A percentile compares a stretch with the other conserved stretches of the same genome.
These are phyloP conservation scores for Prunus salicina DNA, from an alignment of 306 rosid genomes.

Conservation along the genomic window DNA sequence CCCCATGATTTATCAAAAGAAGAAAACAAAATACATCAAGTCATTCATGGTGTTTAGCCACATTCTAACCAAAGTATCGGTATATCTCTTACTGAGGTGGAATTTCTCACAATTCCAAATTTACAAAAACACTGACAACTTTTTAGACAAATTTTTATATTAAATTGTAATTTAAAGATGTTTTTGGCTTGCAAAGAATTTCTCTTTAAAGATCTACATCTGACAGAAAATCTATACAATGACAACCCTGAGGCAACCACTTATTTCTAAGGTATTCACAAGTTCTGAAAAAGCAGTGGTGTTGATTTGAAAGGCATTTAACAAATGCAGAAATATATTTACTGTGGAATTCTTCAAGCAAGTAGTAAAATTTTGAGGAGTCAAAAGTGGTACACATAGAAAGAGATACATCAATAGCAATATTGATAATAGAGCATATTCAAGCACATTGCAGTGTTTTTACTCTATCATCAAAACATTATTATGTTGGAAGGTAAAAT, in stretches of 20 bases:
- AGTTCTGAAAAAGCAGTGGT: background rate
- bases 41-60: background rate
- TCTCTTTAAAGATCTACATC: no score
- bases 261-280: background rate
- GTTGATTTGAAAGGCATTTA: background rate
- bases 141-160: no score
- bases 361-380: background rate
- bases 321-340: background rate
- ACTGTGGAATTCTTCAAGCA: background rate
- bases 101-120: background rate
- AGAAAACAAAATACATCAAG: background rate
- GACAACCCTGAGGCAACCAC: no score
- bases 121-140: background rate
- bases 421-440: background rate
- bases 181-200: no score
- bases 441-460: background rate
- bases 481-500: background rate
- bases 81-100: background rate
- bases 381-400: background rate
- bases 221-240: no score
- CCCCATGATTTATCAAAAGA: background rate
- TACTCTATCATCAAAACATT: background rate
- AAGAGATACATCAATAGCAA: background rate
- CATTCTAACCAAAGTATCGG: background rate
- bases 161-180: no score